phyloP scores from a whole-genome alignment of 805 yeast species.

The Priceomyces castillae region DNA sequence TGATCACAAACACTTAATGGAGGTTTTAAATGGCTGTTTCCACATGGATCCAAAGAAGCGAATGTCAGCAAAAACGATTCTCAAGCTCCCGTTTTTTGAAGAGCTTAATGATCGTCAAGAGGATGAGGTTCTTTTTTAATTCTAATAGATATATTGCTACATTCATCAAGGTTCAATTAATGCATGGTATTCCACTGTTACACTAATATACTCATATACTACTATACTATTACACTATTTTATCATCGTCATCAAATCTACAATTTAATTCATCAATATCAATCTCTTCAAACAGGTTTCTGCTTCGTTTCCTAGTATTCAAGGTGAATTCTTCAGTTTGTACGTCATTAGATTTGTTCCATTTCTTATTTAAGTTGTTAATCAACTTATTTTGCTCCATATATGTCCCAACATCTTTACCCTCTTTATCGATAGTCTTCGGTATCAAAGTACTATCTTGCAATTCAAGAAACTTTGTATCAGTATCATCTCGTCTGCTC shows the following conservation, averaged over 20 bases:
- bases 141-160: not conserved
- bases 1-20: constrained; percentile 48
- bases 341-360: constrained; percentile 32
- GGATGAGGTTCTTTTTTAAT: constrained; percentile 28
- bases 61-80: constrained; percentile 54
- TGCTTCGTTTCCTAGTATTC: constrained; percentile 14
- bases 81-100: constrained; percentile 58
- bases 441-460: constrained; percentile 9
- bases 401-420: constrained; percentile 11
- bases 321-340: constrained; percentile 5
- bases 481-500: constrained; percentile 6
- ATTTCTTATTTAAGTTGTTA: constrained; percentile 35
- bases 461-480: constrained; percentile 8
- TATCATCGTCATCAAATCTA: constrained; percentile 6
- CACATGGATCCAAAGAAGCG: constrained; percentile 57
- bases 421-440: not conserved
- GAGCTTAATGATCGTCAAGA: constrained; percentile 33
- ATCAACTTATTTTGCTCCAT: constrained; percentile 33
- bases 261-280: constrained; percentile 10
- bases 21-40: constrained; percentile 56
- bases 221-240: constrained; percentile 3
- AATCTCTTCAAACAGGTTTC: constrained; percentile 15
- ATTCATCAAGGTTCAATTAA: not conserved
- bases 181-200: constrained; percentile 1
- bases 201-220: too few species aligned